phyloP scores from a whole-genome alignment of 1,284 basidiomycete species.

The Psilocybe mexicana region DNA sequence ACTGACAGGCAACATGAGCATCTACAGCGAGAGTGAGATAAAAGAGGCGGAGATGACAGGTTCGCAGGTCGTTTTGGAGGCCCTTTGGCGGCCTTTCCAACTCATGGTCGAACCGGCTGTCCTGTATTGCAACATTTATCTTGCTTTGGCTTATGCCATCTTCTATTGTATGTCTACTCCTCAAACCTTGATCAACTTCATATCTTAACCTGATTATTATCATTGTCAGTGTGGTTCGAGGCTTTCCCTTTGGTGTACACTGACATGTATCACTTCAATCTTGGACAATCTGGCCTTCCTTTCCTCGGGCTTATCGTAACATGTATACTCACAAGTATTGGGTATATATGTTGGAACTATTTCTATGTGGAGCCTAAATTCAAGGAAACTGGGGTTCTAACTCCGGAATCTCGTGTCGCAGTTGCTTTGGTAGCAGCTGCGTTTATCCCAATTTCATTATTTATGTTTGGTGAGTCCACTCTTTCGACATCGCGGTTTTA shows the following conservation, averaged over 20 bases:
- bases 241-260: constrained; percentile 2
- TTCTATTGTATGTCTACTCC: neutral
- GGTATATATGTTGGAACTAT: constrained; percentile 7
- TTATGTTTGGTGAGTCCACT: neutral
- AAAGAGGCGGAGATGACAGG: constrained; percentile 1
- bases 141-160: constrained; percentile 7
- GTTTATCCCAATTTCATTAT: neutral
- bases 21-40: constrained; percentile 4
- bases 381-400: neutral
- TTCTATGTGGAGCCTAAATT: constrained; percentile 2
- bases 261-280: constrained; percentile 12
- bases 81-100: constrained; percentile 4
- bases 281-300: constrained; percentile 6
- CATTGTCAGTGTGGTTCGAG: constrained; percentile 7
- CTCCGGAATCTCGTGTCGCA: neutral
- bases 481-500: neutral
- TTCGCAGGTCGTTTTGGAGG: constrained; percentile 2
- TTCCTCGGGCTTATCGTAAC: constrained; percentile 4
- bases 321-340: constrained; percentile 5
- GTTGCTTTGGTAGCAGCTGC: neutral
- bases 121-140: constrained; percentile 1
- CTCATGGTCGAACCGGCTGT: constrained; percentile 5
- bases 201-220: neutral
- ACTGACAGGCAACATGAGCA: neutral
- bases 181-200: too few species aligned